Conservation (phyloP, 2,329 filamentous ascomycete species). For the Thermothelomyces thermophilus region DNA sequence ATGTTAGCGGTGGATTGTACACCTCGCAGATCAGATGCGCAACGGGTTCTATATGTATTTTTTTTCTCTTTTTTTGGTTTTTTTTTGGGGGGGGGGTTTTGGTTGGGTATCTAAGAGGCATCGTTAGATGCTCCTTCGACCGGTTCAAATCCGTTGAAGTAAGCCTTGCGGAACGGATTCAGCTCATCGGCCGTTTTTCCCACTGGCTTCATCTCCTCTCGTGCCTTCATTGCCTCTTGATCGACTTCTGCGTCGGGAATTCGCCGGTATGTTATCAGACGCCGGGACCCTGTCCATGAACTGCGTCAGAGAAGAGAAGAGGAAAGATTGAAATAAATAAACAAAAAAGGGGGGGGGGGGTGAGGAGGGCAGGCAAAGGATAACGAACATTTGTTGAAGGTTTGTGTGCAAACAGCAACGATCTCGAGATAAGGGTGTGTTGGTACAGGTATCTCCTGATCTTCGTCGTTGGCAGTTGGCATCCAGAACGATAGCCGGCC, state of each 20-base stretch:
- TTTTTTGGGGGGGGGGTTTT: not conserved
- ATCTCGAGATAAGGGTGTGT: constrained; percentile 68
- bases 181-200: constrained; percentile 52
- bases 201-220: constrained; percentile 26
- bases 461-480: constrained; percentile 78
- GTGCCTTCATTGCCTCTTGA: constrained; percentile 33
- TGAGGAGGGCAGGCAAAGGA: no score
- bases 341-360: not conserved
- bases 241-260: constrained; percentile 54
- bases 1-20: no score
- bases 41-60: constrained; percentile 10
- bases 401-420: constrained; percentile 71
- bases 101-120: constrained; percentile 18
- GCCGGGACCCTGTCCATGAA: constrained; percentile 62
- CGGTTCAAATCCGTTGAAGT: constrained; percentile 49
- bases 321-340: no score
- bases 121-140: constrained; percentile 11
- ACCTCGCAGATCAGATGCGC: no score
- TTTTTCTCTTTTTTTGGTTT: not conserved
- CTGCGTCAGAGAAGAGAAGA: not conserved
- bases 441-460: constrained; percentile 70
- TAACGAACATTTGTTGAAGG: constrained; percentile 76
- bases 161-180: constrained; percentile 54
- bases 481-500: constrained; percentile 93
- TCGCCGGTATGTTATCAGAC: constrained; percentile 79